These are phyloP conservation scores for Bruguiera hainesii DNA, from an alignment of 441 rosid genomes.

Conservation along the genomic window DNA sequence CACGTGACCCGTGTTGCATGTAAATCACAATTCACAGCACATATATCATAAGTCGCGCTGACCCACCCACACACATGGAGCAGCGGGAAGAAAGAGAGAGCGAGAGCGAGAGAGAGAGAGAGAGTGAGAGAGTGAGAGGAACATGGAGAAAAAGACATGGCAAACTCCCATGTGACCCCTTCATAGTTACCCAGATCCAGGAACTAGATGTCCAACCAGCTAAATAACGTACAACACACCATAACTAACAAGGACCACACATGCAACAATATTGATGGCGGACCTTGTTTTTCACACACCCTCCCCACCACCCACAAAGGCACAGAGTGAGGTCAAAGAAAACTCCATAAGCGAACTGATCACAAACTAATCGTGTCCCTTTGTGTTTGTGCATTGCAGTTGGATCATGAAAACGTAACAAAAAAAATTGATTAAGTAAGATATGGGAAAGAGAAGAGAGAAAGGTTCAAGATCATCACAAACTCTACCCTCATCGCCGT, in stretches of 20 bases:
- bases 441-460: slow-evolving; percentile 40
- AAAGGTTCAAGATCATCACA: slow-evolving; percentile 42
- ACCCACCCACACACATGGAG: background rate
- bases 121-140: background rate
- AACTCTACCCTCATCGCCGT: slow-evolving; percentile 63
- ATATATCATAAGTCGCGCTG: background rate
- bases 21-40: slow-evolving; percentile 13
- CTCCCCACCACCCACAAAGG: too few species aligned
- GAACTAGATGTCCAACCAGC: background rate
- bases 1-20: slow-evolving; percentile 37
- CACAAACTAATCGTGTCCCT: background rate
- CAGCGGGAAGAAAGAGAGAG: background rate
- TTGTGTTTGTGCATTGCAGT: background rate
- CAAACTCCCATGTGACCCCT: slow-evolving; percentile 25
- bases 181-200: slow-evolving; percentile 9
- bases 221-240: background rate
- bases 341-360: background rate
- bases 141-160: slow-evolving; percentile 18
- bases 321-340: slow-evolving; percentile 21
- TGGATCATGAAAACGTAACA: slow-evolving; percentile 11
- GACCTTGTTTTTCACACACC: too few species aligned
- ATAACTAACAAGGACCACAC: slow-evolving; percentile 11
- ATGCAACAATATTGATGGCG: background rate
- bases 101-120: too few species aligned
- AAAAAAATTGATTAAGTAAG: background rate